Evolutionary conservation across 352 stramenopile species (phyloP).

Genomic region (Hyphochytrium catenoides): DNA sequence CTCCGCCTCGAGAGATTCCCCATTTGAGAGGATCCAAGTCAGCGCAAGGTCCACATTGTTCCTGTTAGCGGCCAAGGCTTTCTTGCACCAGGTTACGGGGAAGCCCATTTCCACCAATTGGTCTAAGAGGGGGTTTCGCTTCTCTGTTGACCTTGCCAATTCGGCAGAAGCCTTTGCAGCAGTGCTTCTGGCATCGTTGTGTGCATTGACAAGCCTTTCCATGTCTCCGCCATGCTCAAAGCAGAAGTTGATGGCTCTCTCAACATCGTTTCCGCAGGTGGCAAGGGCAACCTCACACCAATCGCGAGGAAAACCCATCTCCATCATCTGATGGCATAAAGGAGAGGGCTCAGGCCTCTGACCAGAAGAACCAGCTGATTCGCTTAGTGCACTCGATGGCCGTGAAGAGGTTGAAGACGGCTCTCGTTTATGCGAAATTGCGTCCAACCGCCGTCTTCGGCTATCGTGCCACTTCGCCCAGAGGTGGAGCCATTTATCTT

Average conservation of each 20-base stretch:
- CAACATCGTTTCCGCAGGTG: slow-evolving; percentile 59
- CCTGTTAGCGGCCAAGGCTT: slow-evolving; percentile 54
- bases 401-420: no score
- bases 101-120: slow-evolving; percentile 78
- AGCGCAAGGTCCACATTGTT: slow-evolving; percentile 70
- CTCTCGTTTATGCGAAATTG: no score
- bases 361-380: no score
- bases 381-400: no score
- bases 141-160: not conserved
- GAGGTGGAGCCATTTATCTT: slow-evolving; percentile 5
- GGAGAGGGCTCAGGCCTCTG: slow-evolving; percentile 25
- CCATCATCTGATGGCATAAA: slow-evolving; percentile 74
- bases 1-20: slow-evolving; percentile 58
- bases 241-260: slow-evolving; percentile 72
- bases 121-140: no score
- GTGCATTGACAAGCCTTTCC: slow-evolving; percentile 50
- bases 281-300: slow-evolving; percentile 67
- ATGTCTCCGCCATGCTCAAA: slow-evolving; percentile 75
- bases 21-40: slow-evolving; percentile 75
- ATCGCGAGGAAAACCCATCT: slow-evolving; percentile 74
- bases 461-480: slow-evolving; percentile 4
- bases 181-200: slow-evolving; percentile 34
- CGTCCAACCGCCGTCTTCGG: no score
- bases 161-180: no score
- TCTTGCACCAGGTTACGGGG: slow-evolving; percentile 71